Conservation (phyloP, 169 alveolate species). For the Plasmodium malariae region DNA sequence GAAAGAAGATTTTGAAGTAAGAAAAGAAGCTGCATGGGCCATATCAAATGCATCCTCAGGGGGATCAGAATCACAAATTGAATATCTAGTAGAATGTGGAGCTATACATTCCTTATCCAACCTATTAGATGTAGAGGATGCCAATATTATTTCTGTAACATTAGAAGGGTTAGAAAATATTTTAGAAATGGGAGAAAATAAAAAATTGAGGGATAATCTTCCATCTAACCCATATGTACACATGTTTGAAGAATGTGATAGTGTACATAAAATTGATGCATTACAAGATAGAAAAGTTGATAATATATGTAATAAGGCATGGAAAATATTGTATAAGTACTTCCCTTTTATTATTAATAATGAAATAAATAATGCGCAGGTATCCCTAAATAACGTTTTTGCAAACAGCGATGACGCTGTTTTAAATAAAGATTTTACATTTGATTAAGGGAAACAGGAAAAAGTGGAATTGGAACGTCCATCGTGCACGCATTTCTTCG, state of each 20-base stretch:
- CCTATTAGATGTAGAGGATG: slow-evolving; percentile 91
- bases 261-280: slow-evolving; percentile 82
- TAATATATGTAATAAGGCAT: slow-evolving; percentile 82
- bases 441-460: slow-evolving; percentile 11
- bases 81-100: slow-evolving; percentile 92
- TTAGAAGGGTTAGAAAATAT: slow-evolving; percentile 94
- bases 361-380: slow-evolving; percentile 74
- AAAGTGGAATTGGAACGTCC: too few relatives aligned
- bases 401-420: slow-evolving; percentile 69
- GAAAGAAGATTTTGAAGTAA: slow-evolving; percentile 94
- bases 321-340: slow-evolving; percentile 82
- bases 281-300: slow-evolving; percentile 85
- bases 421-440: slow-evolving; percentile 68
- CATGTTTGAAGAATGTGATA: slow-evolving; percentile 88
- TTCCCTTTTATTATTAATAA: slow-evolving; percentile 83
- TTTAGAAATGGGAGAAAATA: slow-evolving; percentile 91
- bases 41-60: slow-evolving; percentile 96
- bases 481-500: too few relatives aligned
- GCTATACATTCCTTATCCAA: slow-evolving; percentile 92
- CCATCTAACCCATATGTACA: slow-evolving; percentile 90
- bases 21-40: slow-evolving; percentile 99
- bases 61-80: slow-evolving; percentile 91
- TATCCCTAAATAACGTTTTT: slow-evolving; percentile 58
- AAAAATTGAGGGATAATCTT: slow-evolving; percentile 84
- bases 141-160: slow-evolving; percentile 93